Conservation (phyloP, 2,329 filamentous ascomycete species). For the Epichloe sp. region DNA sequence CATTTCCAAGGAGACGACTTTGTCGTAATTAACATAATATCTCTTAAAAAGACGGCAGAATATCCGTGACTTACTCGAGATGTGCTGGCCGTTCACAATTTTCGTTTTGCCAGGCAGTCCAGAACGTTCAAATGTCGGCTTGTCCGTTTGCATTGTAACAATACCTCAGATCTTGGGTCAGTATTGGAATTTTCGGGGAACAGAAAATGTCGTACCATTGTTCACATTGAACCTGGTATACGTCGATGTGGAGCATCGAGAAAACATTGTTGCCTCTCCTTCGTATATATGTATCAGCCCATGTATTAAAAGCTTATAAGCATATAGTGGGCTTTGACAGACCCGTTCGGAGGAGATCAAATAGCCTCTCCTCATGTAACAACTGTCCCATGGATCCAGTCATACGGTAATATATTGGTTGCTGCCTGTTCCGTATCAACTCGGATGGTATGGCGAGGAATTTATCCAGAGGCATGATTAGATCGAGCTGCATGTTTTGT, state of each 20-base stretch:
- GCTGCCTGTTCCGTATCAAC: conserved; percentile 25
- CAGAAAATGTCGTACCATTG: conserved; percentile 38
- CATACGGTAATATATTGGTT: conserved; percentile 50
- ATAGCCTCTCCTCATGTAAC: conserved; percentile 64
- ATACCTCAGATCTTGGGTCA: conserved; percentile 33
- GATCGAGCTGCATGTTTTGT: conserved; percentile 38
- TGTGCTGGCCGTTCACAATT: conserved; percentile 20
- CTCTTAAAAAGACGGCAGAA: neutral
- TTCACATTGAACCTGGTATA: conserved; percentile 61
- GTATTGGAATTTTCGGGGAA: neutral
- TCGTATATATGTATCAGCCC: neutral
- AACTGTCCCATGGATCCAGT: conserved; percentile 61
- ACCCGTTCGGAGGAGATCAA: conserved; percentile 74
- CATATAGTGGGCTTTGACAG: conserved; percentile 8
- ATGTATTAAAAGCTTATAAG: neutral
- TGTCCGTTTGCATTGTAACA: conserved; percentile 65
- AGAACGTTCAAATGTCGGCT: conserved; percentile 67
- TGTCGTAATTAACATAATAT: neutral
- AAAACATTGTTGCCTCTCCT: conserved; percentile 77
- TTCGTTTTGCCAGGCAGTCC: conserved; percentile 64
- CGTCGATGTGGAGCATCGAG: conserved; percentile 55
- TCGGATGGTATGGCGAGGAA: conserved; percentile 41
- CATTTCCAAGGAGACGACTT: conserved; percentile 68
- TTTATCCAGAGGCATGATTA: conserved; percentile 57
- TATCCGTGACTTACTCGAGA: neutral